Evolutionary conservation across 495 filamentous ascomycete species (phyloP).

Genomic region (Annulohypoxylon stygium): DNA sequence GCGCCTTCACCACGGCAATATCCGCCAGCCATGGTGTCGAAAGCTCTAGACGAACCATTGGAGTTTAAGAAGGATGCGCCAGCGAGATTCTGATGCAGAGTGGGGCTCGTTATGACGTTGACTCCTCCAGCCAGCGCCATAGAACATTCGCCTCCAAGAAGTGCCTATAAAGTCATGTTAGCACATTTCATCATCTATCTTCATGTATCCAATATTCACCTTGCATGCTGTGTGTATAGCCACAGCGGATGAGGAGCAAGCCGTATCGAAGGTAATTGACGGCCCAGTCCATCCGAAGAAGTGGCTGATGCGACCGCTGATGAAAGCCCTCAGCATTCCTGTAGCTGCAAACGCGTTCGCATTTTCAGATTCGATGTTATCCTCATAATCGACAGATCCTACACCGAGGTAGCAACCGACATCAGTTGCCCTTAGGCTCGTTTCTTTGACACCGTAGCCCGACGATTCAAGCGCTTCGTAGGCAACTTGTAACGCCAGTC

Average conservation of each 20-base stretch:
- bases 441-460: slow-evolving; percentile 15
- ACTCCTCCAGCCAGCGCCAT: slow-evolving; percentile 58
- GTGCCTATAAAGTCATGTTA: background rate
- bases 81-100: slow-evolving; percentile 42
- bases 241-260: slow-evolving; percentile 63
- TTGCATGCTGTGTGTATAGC: slow-evolving; percentile 59
- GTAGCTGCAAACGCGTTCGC: slow-evolving; percentile 35
- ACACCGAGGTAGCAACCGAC: slow-evolving; percentile 52
- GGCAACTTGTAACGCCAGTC: slow-evolving; percentile 57
- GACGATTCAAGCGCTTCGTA: slow-evolving; percentile 62
- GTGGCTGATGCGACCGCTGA: slow-evolving; percentile 50
- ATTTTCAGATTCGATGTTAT: slow-evolving; percentile 44
- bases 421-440: slow-evolving; percentile 2
- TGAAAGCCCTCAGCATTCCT: slow-evolving; percentile 40
- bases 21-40: slow-evolving; percentile 44
- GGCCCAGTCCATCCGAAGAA: slow-evolving; percentile 66
- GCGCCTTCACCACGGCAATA: slow-evolving; percentile 62
- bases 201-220: slow-evolving; percentile 24
- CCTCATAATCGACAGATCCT: slow-evolving; percentile 34
- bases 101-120: slow-evolving; percentile 41
- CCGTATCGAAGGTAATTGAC: slow-evolving; percentile 64
- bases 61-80: slow-evolving; percentile 50
- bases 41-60: slow-evolving; percentile 44
- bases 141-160: slow-evolving; percentile 54
- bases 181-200: background rate